Evolutionary conservation across 805 yeast species (phyloP).

Genomic region (Saturnispora bothae): DNA sequence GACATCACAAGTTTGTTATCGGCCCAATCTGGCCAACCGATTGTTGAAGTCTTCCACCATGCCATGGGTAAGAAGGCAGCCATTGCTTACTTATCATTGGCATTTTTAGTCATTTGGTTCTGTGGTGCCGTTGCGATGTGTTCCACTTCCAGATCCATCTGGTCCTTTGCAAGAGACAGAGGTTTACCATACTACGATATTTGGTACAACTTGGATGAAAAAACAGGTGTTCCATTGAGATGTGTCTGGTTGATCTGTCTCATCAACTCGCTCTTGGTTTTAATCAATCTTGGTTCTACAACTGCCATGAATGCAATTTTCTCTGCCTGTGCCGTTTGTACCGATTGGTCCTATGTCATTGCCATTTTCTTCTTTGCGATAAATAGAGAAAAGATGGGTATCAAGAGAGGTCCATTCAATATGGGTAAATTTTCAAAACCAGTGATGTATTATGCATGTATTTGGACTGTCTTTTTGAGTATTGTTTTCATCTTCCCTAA

Average conservation of each 20-base stretch:
- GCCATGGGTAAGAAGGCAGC: constrained; percentile 46
- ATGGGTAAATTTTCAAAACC: constrained; percentile 33
- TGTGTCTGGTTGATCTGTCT: constrained; percentile 34
- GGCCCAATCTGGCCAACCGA: constrained; percentile 36
- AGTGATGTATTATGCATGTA: constrained; percentile 31
- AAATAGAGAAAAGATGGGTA: constrained; percentile 36
- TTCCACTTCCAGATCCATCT: constrained; percentile 41
- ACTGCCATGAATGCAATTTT: constrained; percentile 45
- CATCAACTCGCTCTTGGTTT: constrained; percentile 33
- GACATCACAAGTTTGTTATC: constrained; percentile 27
- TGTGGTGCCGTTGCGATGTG: constrained; percentile 43
- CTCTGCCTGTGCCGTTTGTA: constrained; percentile 42
- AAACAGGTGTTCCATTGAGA: constrained; percentile 34
- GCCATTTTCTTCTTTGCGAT: constrained; percentile 34
- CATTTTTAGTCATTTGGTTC: constrained; percentile 40
- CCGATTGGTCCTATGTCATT: constrained; percentile 39
- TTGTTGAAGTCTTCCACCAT: constrained; percentile 40
- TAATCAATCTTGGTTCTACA: constrained; percentile 33
- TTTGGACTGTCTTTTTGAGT: constrained; percentile 39
- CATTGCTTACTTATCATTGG: constrained; percentile 38
- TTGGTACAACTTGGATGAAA: constrained; percentile 31
- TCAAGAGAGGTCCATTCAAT: constrained; percentile 39
- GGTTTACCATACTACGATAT: constrained; percentile 38
- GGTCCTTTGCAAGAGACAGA: constrained; percentile 48
- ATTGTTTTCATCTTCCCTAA: constrained; percentile 45